Evolutionary conservation across 805 yeast genomes (phyloP).

Genomic region (Groenewaldozyma tartarivorans): DNA sequence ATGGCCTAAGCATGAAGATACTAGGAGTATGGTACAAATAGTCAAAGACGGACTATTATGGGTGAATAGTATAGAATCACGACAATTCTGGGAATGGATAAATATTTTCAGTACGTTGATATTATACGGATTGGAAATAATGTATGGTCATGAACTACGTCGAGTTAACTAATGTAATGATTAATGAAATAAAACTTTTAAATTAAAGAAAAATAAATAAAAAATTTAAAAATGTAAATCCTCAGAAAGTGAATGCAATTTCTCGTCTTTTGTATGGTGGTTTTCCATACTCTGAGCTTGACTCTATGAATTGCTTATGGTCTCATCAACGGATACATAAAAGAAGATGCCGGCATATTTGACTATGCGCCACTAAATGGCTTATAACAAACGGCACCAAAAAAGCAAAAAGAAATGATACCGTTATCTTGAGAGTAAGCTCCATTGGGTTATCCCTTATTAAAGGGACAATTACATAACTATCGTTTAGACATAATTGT

Average conservation of each 20-base stretch:
- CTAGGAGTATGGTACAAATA: slow-evolving; percentile 12
- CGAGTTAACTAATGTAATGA: too few species aligned
- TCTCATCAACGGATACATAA: neutral
- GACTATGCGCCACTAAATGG: slow-evolving; percentile 17
- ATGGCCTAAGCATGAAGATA: neutral
- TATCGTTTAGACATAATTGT: slow-evolving; percentile 16
- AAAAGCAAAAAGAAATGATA: slow-evolving; percentile 7
- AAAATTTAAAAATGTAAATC: slow-evolving; percentile 1
- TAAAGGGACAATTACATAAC: slow-evolving; percentile 27
- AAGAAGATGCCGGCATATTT: slow-evolving; percentile 17
- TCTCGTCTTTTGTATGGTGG: slow-evolving; percentile 15
- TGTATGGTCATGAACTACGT: slow-evolving; percentile 23
- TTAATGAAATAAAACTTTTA: too few species aligned
- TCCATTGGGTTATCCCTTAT: slow-evolving; percentile 26
- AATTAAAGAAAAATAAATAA: neutral
- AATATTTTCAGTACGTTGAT: slow-evolving; percentile 73
- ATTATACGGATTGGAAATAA: slow-evolving; percentile 72
- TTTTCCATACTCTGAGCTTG: slow-evolving; percentile 25
- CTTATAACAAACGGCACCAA: slow-evolving; percentile 9
- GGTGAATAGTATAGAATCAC: slow-evolving; percentile 42
- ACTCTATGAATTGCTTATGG: slow-evolving; percentile 21
- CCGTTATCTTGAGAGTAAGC: slow-evolving; percentile 25
- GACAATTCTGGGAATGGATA: slow-evolving; percentile 97
- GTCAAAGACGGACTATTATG: slow-evolving; percentile 19
- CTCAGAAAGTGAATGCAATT: slow-evolving; percentile 10